A percentile compares a stretch with the other conserved stretches of the same genome.
phyloP scores from a whole-genome alignment of 225 moss, liverwort and hornwort species.

The Marchantia polymorpha region DNA sequence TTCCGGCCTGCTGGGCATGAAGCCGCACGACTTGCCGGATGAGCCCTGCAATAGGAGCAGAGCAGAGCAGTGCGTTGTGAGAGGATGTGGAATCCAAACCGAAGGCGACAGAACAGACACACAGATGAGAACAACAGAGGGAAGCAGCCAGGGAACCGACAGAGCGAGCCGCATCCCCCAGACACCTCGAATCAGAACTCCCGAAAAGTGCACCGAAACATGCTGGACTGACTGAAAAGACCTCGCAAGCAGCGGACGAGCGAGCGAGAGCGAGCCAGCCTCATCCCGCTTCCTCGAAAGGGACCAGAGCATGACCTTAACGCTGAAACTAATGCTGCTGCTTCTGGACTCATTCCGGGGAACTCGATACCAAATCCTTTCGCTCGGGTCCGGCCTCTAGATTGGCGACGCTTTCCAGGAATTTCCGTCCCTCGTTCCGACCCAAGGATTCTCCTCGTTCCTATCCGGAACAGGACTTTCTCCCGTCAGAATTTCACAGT shows the following conservation, averaged over 20 bases:
- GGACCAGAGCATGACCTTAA: not conserved
- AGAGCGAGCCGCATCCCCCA: not conserved
- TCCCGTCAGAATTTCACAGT: not conserved
- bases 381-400: not conserved
- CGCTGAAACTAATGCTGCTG: not conserved
- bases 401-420: not conserved
- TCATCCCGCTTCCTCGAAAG: not conserved
- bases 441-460: not conserved
- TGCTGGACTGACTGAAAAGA: slow-evolving; percentile 3
- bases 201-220: not conserved
- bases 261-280: not conserved
- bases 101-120: not conserved
- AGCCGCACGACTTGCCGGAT: not conserved
- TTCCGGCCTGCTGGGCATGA: not conserved
- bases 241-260: not conserved
- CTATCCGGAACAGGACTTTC: not conserved
- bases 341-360: not conserved
- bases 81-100: not conserved
- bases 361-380: not conserved
- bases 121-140: slow-evolving; percentile 3
- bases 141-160: not conserved
- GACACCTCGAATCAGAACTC: slow-evolving; percentile 2
- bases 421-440: not conserved
- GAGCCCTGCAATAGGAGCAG: not conserved
- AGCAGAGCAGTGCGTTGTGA: not conserved